Base-by-base conservation (phyloP, 2,329 filamentous ascomycete genomes). In the Atkinsonella texensis region DNA sequence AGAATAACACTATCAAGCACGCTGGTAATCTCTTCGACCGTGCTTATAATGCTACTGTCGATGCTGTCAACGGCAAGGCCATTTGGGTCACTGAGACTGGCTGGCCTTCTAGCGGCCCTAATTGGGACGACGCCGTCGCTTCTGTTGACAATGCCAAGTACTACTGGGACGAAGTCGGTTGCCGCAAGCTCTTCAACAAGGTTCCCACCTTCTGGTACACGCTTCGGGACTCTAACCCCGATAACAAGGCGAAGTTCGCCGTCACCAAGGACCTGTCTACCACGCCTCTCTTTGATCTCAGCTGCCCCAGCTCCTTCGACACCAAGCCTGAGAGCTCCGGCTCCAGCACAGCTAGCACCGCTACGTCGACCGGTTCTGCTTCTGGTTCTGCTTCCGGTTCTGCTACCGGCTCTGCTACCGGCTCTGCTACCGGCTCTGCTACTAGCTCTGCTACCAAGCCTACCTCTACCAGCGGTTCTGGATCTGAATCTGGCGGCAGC, bases 11-110 rank as follows among this genome's bases (percentile, higher is more conserved):
- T 59, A 81, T 84, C 60, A 70, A 75, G 51, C 74, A 80, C 60
- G 71, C 75, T 8, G 71, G 68, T 54, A 62, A 67, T 51, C 73
- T 81, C 50, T 85, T 84, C 69, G 69, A 74, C 63, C 61, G 60
- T 52, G 74, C 74, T 43, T 75, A 67, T 60, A 59, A 73, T 46
- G 68, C 68, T 49, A 69, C 71, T 55, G 46, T 68, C 48, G 71
- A 65, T 39, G 76, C 73, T 46, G 72, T 74, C 58, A 63, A 64
- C 31, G 72, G 70, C 59, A 78, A 78, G 69, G 74, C 72, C 55
- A 72, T 83, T 59, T 80, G 80, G 75, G 70, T 82, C 46, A 80
- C 78, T 18, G 81, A 85, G 73, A 83, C 79, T 12, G 81, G 82
- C 60, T 85, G 81, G 81, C 82, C 83, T 48, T 69, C 72, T 48